phyloP scores from a whole-genome alignment of 352 stramenopile species.

The Phytopythium cucurbitacearum region DNA sequence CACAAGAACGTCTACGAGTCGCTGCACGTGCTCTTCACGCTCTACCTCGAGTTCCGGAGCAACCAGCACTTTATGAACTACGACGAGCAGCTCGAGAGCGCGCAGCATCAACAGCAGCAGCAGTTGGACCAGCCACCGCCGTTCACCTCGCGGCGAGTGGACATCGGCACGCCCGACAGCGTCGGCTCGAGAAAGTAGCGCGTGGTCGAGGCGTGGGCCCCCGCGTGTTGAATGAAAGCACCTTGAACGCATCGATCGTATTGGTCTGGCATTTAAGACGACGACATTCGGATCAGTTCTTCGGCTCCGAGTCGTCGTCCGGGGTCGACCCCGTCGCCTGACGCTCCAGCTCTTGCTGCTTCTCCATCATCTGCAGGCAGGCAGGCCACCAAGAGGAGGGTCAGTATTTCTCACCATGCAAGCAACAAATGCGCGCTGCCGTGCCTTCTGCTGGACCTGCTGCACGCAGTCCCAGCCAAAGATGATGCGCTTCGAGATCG shows the following conservation, averaged over 20 bases:
- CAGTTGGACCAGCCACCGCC: conserved; percentile 13
- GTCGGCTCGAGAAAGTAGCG: conserved; percentile 37
- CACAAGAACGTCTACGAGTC: conserved; percentile 94
- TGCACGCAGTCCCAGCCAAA: conserved; percentile 74
- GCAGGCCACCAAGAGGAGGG: not conserved
- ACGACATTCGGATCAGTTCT: not conserved
- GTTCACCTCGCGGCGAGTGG: conserved; percentile 29
- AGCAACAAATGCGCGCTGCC: not conserved
- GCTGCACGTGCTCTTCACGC: conserved; percentile 93
- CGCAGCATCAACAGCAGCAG: conserved; percentile 4
- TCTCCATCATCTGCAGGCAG: conserved; percentile 39
- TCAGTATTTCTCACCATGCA: not conserved
- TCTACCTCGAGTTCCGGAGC: conserved; percentile 91
- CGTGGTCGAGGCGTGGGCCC: not conserved
- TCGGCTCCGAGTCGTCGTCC: conserved; percentile 15
- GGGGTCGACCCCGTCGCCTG: conserved; percentile 2
- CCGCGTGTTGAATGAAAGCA: conserved; percentile 8
- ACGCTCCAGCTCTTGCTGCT: conserved; percentile 32
- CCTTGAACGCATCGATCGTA: not conserved
- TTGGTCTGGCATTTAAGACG: conserved; percentile 3
- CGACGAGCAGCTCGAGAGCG: conserved; percentile 39
- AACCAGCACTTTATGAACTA: conserved; percentile 94
- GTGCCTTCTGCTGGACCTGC: conserved; percentile 73
- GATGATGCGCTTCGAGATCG: conserved; percentile 74
- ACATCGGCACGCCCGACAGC: conserved; percentile 24